phyloP scores from a whole-genome alignment of 2,329 filamentous ascomycete genomes.

The Exophiala aquamarina region DNA sequence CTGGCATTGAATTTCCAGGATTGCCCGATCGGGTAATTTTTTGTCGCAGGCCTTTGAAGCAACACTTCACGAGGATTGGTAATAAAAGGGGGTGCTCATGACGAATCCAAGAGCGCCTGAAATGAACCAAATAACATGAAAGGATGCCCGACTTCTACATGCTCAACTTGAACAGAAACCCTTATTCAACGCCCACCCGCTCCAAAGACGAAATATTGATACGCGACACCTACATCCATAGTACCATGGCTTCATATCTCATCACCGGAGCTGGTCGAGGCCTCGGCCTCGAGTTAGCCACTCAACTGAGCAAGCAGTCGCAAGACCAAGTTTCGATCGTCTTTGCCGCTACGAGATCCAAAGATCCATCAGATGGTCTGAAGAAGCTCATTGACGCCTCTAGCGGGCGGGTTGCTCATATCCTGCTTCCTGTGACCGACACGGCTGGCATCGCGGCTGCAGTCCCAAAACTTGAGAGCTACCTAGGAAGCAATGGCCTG shows the following conservation, averaged over 20 bases:
- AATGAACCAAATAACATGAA: too few species aligned
- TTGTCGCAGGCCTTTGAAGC: too few species aligned
- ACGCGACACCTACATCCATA: too few species aligned
- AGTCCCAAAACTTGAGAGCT: slow-evolving; percentile 33
- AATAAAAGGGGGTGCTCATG: too few species aligned
- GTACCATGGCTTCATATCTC: slow-evolving; percentile 39
- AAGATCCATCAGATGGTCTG: slow-evolving; percentile 31
- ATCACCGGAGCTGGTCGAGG: slow-evolving; percentile 40
- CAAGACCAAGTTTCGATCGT: slow-evolving; percentile 38
- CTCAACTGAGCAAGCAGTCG: slow-evolving; percentile 34
- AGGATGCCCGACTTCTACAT: too few species aligned
- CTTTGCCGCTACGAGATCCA: slow-evolving; percentile 43
- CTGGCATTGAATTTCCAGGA: too few species aligned
- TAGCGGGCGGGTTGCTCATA: slow-evolving; percentile 35
- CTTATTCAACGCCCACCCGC: too few species aligned
- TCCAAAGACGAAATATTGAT: too few species aligned
- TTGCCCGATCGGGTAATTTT: too few species aligned
- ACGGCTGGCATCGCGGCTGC: slow-evolving; percentile 37
- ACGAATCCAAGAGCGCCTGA: too few species aligned
- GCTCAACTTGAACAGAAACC: too few species aligned
- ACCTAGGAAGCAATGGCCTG: slow-evolving; percentile 39
- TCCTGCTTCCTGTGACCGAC: slow-evolving; percentile 42
- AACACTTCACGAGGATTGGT: too few species aligned
- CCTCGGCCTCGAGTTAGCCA: slow-evolving; percentile 36
- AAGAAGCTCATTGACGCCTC: slow-evolving; percentile 37